Evolutionary conservation across 2,329 filamentous ascomycete genomes (phyloP), one percentile per base, ranked within the genome.

Genomic region (Aspergillus carbonarius): DNA sequence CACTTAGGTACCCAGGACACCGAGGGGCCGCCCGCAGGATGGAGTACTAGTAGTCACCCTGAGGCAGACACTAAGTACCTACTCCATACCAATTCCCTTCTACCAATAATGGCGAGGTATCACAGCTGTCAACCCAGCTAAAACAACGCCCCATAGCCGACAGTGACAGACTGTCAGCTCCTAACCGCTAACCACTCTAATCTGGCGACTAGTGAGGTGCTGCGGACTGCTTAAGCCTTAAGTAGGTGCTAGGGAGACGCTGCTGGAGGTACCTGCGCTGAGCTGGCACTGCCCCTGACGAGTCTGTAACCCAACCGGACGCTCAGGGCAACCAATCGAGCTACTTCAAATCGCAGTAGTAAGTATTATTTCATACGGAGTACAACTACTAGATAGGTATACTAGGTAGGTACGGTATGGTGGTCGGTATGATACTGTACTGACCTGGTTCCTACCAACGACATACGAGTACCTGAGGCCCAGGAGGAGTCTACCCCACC

Each of bases 261-360:
- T 20, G 39, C 39, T 23, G 18, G 23, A 47, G 42, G 44, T 48
- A 48, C 44, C 44, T 48, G 44, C 44, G 34, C 54, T 56, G 47
- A 40, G 54, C 35, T 56, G 54, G 54, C 46, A 35, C 34, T 40
- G 46, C 54, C 54, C 54, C 54, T 56, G 54, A 50, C 54, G 44
- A 56, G 30, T 56, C 54, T 56, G 30, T 32, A 49, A 27, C 34
- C 35, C 44, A 48, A 30, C 44, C 10, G 27, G 27, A 30, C 25
- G 25, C 44, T 30, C 44, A 48, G 44, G 44, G 44, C 44, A 30
- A 48, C 44, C 27, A 48, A 48, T 48, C 44, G 44, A 48, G 44
- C 25, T 48, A 42, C 39, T 42, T 42, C 39, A 42, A 15, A 37
- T 37, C 15, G 13, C n/a, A 42, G 12, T 42, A 42, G 39, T 42